Base-by-base conservation (phyloP, 129 eudicot species). In the Flaveria robusta region DNA sequence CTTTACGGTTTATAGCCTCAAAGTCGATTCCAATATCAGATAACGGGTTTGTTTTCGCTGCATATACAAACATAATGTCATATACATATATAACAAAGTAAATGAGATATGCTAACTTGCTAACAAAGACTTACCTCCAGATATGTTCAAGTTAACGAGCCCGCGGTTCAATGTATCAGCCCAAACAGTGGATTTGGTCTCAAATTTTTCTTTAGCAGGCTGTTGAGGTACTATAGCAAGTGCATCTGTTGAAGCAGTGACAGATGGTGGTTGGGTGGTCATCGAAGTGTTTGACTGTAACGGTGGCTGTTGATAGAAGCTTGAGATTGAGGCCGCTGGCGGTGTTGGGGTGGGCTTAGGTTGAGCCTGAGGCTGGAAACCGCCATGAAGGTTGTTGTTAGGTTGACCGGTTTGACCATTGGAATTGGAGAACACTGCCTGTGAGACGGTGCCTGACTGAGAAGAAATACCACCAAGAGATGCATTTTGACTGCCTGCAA, bases 151-250 rank as follows among this genome's bases (percentile, higher is more conserved):
- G 79, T 95, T 82, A 66, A 95, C 97, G 12, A 95, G 83, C 66
- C 99, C 99, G 20, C 99, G 91, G 94, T 85, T 91, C 70, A 95
- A 87, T 24, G 99, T 95, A 84, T 95, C 99, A 46, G 89, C 83
- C 99, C 99, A 95, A 45, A 95, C 93, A 19, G 94, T 79, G 23
- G 99, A 95, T 78, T 91, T 95, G 58, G 92, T 87, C 88, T 89
- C 97, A 68, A 95, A 95, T 81, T 91, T 95, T 79, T 86, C 89
- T 18, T 72, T 58, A 4, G 87, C 80, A 43, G 89, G 85, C 74
- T 80, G 79, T 72, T 79, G 96, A 63, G 96, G 88, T 59, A 78
- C 90, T 45, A 86, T 11, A 49, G 96, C 89, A 22, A 90, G 88
- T 72, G 90, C 76, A 42, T 79, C 87, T 12, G 87, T 77, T 49